phyloP scores from a whole-genome alignment of 2,329 filamentous ascomycete genomes.

The Daldinia sp. region DNA sequence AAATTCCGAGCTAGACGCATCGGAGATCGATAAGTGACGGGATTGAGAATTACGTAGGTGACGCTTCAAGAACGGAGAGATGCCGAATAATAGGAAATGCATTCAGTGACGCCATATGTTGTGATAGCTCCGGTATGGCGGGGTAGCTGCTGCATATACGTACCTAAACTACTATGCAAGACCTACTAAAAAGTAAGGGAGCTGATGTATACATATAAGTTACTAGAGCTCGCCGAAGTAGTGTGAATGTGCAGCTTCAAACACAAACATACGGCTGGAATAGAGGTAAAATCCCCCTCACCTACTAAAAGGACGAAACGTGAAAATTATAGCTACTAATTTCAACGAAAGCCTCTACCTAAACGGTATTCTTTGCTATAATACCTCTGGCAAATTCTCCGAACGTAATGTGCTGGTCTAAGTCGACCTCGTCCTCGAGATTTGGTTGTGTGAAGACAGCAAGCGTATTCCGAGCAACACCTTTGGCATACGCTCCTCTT shows the following conservation, averaged over 20 bases:
- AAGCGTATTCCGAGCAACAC: constrained; percentile 84
- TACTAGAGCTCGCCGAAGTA: background rate
- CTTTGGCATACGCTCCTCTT: constrained; percentile 73
- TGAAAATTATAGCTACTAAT: background rate
- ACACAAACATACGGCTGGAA: background rate
- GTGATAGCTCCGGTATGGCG: constrained; percentile 6
- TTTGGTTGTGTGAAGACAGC: constrained; percentile 99
- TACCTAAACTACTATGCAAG: background rate
- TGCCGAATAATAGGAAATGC: constrained; percentile 1
- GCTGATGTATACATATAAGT: background rate
- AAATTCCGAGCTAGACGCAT: constrained; percentile 41
- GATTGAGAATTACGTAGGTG: constrained; percentile 16
- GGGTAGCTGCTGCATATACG: constrained; percentile 10
- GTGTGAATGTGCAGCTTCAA: background rate
- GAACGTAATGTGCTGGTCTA: constrained; percentile 75
- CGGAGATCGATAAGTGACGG: constrained; percentile 32
- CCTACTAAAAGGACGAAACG: background rate
- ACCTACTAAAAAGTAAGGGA: constrained; percentile 8
- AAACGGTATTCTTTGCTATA: constrained; percentile 70
- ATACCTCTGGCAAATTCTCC: constrained; percentile 78
- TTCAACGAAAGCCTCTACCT: background rate
- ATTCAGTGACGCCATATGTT: constrained; percentile 16
- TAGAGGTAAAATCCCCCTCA: background rate
- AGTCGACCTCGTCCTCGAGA: constrained; percentile 81
- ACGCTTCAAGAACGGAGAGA: constrained; percentile 6